These are phyloP conservation scores for Wickerhamomyces sp. DNA, from an alignment of 1,139 yeast species.

Conservation along the genomic window DNA sequence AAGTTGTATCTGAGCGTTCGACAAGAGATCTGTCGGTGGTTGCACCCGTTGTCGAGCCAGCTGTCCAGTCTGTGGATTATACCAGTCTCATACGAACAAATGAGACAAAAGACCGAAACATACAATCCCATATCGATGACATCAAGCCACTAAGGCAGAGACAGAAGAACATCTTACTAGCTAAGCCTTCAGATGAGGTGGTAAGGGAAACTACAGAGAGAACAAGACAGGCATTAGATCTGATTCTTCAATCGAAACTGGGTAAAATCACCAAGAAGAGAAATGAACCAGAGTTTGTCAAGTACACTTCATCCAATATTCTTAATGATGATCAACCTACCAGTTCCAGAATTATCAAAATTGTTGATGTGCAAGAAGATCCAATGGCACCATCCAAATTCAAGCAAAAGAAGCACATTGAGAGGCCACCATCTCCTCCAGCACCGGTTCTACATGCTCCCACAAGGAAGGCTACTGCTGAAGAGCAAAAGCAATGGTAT, in stretches of 20 bases:
- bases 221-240: conserved; percentile 46
- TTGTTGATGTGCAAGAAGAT: conserved; percentile 63
- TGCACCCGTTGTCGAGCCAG: conserved; percentile 7
- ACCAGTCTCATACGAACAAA: conserved; percentile 17
- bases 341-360: conserved; percentile 40
- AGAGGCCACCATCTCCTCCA: conserved; percentile 66
- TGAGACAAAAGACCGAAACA: conserved; percentile 13
- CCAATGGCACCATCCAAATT: conserved; percentile 85
- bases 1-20: not conserved
- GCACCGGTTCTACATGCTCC: conserved; percentile 48
- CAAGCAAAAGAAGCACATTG: conserved; percentile 71
- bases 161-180: conserved; percentile 27
- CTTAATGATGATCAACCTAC: conserved; percentile 26
- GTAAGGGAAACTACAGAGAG: conserved; percentile 35
- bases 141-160: conserved; percentile 45
- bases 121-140: conserved; percentile 30
- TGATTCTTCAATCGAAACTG: conserved; percentile 36
- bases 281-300: conserved; percentile 37
- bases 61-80: conserved; percentile 11
- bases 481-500: conserved; percentile 78
- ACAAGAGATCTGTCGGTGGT: conserved; percentile 10
- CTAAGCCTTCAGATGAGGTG: conserved; percentile 39
- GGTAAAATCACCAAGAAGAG: conserved; percentile 25
- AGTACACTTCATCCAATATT: conserved; percentile 44
- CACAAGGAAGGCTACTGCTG: conserved; percentile 54